phyloP scores from a whole-genome alignment of 495 filamentous ascomycete species.

The Parathielavia hyrcaniae region DNA sequence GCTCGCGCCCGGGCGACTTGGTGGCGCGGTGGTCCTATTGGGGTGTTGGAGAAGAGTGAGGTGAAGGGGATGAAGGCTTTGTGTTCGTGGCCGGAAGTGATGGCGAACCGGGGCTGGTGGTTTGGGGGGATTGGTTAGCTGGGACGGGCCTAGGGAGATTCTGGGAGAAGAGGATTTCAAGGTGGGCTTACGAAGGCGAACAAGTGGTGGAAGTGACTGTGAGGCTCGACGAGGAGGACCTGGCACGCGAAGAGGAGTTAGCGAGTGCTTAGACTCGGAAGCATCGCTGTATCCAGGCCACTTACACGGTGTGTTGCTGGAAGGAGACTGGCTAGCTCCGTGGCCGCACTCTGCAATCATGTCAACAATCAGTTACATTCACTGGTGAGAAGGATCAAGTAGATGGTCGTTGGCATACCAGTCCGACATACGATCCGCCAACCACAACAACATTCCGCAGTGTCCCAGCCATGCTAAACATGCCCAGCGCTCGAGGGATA shows the following conservation, averaged over 20 bases:
- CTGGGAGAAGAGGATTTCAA: no score
- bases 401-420: slow-evolving; percentile 16
- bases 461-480: slow-evolving; percentile 4
- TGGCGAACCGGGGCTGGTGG: slow-evolving; percentile 46
- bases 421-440: slow-evolving; percentile 28
- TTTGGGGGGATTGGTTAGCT: not conserved
- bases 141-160: not conserved
- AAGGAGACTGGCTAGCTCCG: slow-evolving; percentile 25
- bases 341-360: slow-evolving; percentile 21
- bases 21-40: slow-evolving; percentile 35
- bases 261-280: not conserved
- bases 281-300: not conserved
- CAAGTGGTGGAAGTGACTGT: slow-evolving; percentile 51
- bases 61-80: slow-evolving; percentile 53
- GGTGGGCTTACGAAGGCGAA: slow-evolving; percentile 48
- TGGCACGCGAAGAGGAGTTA: slow-evolving; percentile 18
- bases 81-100: slow-evolving; percentile 45
- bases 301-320: slow-evolving; percentile 30
- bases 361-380: not conserved
- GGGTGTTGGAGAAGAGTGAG: slow-evolving; percentile 33
- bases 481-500: no score
- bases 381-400: no score
- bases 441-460: slow-evolving; percentile 27
- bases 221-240: slow-evolving; percentile 46
- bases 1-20: slow-evolving; percentile 41